Conservation (phyloP, 2,329 filamentous ascomycete genomes). For the Domatiomyces globalis region DNA sequence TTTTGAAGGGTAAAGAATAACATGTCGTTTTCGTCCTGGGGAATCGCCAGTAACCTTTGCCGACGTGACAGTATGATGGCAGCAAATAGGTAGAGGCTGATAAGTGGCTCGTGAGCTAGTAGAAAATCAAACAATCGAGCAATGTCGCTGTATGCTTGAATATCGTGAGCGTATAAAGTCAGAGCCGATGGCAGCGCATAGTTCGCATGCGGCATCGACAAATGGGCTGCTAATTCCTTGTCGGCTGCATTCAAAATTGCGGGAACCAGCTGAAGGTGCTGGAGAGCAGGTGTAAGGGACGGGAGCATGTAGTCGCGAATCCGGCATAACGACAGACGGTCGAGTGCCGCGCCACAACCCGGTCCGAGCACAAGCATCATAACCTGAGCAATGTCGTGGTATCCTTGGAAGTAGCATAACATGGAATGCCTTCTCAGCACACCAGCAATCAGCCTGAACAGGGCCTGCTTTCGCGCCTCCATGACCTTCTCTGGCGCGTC, state of each 20-base stretch:
- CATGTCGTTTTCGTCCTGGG: constrained; percentile 75
- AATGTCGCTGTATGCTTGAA: constrained; percentile 78
- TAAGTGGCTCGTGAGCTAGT: constrained; percentile 71
- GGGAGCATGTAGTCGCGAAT: constrained; percentile 98
- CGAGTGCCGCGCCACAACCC: constrained; percentile 46
- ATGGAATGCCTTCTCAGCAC: constrained; percentile 68
- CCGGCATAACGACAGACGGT: constrained; percentile 72
- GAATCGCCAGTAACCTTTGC: constrained; percentile 72
- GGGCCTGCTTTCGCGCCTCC: constrained; percentile 54
- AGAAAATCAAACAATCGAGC: constrained; percentile 85
- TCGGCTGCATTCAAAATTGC: constrained; percentile 64
- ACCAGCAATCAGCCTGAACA: constrained; percentile 66
- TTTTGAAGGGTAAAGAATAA: constrained; percentile 78
- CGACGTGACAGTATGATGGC: constrained; percentile 71
- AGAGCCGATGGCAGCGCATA: constrained; percentile 88
- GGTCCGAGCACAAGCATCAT: constrained; percentile 70
- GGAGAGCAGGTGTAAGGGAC: constrained; percentile 62
- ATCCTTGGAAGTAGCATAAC: constrained; percentile 94
- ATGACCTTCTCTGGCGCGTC: constrained; percentile 57
- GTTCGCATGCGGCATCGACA: constrained; percentile 69
- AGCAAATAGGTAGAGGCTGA: constrained; percentile 82
- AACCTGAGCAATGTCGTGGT: constrained; percentile 96
- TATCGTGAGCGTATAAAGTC: constrained; percentile 93
- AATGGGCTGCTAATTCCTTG: constrained; percentile 54
- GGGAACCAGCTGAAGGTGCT: constrained; percentile 77